phyloP scores from a whole-genome alignment of 257 asterid genomes.

The Salvia splendens region DNA sequence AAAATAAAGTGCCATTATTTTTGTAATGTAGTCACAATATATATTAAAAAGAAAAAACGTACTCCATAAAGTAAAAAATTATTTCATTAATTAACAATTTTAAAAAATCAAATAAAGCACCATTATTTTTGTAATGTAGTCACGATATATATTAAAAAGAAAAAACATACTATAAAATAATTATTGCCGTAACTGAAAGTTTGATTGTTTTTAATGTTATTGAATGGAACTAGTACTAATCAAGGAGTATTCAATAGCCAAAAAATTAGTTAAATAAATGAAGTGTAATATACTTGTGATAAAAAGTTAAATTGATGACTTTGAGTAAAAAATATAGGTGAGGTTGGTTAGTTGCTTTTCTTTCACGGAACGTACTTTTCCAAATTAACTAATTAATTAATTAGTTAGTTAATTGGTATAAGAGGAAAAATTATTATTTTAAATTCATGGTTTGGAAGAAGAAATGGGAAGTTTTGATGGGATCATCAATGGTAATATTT shows the following conservation, averaged over 20 bases:
- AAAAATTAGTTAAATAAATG: constrained; percentile 7
- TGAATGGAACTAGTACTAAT: neutral
- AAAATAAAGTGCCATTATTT: neutral
- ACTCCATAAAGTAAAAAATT: neutral
- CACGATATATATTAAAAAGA: neutral
- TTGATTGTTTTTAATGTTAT: constrained; percentile 17
- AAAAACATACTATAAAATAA: neutral
- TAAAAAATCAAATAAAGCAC: neutral
- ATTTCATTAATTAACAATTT: neutral
- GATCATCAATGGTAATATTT: constrained; percentile 26
- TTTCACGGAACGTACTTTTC: constrained; percentile 15
- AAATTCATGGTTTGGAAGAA: neutral
- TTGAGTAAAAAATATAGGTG: constrained; percentile 5
- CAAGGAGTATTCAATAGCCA: constrained; percentile 18
- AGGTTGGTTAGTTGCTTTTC: constrained; percentile 37
- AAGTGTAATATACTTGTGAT: neutral
- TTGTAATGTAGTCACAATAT: neutral
- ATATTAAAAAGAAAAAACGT: neutral
- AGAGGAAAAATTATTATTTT: neutral
- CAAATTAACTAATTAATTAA: neutral
- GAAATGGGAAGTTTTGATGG: constrained; percentile 31
- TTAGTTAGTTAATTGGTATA: too few species aligned
- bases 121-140: neutral
- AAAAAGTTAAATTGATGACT: constrained; percentile 11
- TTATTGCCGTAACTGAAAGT: constrained; percentile 1